These are phyloP conservation scores for Saccharomyces pastorianus DNA, from an alignment of 1,139 yeast genomes.

Conservation along the genomic window DNA sequence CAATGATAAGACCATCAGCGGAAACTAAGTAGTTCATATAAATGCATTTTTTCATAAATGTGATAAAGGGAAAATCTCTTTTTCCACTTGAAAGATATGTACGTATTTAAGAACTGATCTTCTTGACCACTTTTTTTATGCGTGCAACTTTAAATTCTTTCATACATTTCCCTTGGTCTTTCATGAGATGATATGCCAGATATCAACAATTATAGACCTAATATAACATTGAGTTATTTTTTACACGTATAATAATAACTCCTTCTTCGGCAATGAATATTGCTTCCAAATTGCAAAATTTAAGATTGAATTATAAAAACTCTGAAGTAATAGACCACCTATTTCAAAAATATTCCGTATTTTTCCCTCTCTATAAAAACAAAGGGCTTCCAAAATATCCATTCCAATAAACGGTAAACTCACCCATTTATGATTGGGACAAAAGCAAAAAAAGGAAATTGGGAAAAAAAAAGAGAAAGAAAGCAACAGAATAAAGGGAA, in stretches of 20 bases:
- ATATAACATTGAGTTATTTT: not conserved
- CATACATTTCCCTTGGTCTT: not conserved
- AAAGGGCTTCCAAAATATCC: not conserved
- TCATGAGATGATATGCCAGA: not conserved
- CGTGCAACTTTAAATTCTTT: not conserved
- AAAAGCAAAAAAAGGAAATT: no score
- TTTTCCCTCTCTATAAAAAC: not conserved
- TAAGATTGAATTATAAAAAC: no score
- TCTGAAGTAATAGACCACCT: not conserved
- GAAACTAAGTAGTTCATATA: not conserved
- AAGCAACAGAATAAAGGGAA: not conserved
- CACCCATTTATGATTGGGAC: not conserved
- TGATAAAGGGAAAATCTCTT: not conserved
- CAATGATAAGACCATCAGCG: not conserved
- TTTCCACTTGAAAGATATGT: not conserved
- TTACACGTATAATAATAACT: not conserved
- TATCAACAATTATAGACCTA: not conserved
- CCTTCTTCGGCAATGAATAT: not conserved
- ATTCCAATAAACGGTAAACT: not conserved
- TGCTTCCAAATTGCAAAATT: no score
- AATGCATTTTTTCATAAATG: not conserved
- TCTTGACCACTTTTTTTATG: not conserved
- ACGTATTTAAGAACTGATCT: not conserved
- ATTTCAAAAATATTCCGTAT: not conserved
- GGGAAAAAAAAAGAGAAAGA: no score